A percentile compares a stretch with the other conserved stretches of the same genome.
Conservation (phyloP, 345 rosid species). For the Reutealis trisperma region DNA sequence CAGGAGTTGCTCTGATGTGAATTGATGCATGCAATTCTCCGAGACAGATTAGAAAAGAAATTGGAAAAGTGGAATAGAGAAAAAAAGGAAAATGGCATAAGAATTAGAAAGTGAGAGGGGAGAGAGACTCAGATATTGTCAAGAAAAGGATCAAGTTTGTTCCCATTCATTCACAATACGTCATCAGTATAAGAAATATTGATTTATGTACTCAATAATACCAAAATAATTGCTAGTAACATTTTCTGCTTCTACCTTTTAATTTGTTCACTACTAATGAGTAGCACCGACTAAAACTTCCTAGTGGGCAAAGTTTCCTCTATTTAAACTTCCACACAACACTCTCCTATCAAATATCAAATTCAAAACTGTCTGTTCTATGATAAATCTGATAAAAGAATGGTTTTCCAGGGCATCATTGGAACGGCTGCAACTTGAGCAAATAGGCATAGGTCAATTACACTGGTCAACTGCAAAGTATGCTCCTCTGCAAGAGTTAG, state of each 20-base stretch:
- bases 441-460: conserved; percentile 84
- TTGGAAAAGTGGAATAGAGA: neutral
- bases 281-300: neutral
- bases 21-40: neutral
- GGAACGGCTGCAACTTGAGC: conserved; percentile 71
- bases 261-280: neutral
- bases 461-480: conserved; percentile 97
- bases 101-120: neutral
- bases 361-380: neutral
- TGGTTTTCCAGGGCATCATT: conserved; percentile 61
- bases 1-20: too few relatives aligned
- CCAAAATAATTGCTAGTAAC: too few relatives aligned
- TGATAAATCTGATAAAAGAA: neutral
- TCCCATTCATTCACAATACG: too few relatives aligned
- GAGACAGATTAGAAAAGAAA: neutral
- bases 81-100: too few relatives aligned
- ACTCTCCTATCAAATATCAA: neutral
- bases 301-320: neutral
- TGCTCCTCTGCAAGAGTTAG: conserved; percentile 74
- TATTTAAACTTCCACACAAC: neutral
- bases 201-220: too few relatives aligned
- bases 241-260: neutral
- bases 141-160: too few relatives aligned
- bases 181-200: too few relatives aligned
- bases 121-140: neutral